These are phyloP conservation scores for Agrostemma githago DNA, from an alignment of 148 eudicot species.

Conservation along the genomic window DNA sequence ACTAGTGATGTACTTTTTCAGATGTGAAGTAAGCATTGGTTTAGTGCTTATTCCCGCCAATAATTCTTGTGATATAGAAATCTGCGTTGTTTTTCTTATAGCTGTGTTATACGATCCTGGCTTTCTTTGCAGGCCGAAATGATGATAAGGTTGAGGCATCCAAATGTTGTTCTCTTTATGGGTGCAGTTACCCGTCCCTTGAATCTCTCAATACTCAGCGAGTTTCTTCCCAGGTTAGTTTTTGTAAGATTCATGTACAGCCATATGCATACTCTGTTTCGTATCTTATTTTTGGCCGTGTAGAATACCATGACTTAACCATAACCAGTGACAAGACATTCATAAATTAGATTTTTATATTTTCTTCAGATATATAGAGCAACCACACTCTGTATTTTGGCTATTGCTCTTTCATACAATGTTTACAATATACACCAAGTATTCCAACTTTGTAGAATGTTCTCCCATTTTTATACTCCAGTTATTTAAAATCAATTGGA, in stretches of 20 bases:
- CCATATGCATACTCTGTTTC: not conserved
- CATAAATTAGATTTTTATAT: not conserved
- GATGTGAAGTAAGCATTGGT: conserved; percentile 64
- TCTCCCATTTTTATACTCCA: not conserved
- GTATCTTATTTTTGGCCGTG: not conserved
- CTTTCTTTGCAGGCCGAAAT: conserved; percentile 70
- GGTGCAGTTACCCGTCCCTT: conserved; percentile 96
- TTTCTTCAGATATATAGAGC: not conserved
- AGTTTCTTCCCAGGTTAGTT: conserved; percentile 82
- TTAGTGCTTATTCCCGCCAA: not conserved
- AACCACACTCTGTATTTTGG: not conserved
- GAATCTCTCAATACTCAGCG: conserved; percentile 89
- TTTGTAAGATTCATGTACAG: not conserved
- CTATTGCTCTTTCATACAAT: no score
- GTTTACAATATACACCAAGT: no score
- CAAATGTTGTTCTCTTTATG: conserved; percentile 98
- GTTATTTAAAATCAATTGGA: conserved; percentile 9
- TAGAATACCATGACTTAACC: no score
- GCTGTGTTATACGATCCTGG: conserved; percentile 1
- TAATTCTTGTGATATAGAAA: not conserved
- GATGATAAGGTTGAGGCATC: conserved; percentile 96
- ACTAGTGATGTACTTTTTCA: conserved; percentile 76
- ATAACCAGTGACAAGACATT: not conserved
- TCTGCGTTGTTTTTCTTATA: not conserved
- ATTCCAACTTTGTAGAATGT: not conserved